A percentile compares a stretch with the other conserved stretches of the same genome.
These are phyloP conservation scores for Cryphonectria nitschkei DNA, from an alignment of 2,329 filamentous ascomycete genomes.

Conservation along the genomic window DNA sequence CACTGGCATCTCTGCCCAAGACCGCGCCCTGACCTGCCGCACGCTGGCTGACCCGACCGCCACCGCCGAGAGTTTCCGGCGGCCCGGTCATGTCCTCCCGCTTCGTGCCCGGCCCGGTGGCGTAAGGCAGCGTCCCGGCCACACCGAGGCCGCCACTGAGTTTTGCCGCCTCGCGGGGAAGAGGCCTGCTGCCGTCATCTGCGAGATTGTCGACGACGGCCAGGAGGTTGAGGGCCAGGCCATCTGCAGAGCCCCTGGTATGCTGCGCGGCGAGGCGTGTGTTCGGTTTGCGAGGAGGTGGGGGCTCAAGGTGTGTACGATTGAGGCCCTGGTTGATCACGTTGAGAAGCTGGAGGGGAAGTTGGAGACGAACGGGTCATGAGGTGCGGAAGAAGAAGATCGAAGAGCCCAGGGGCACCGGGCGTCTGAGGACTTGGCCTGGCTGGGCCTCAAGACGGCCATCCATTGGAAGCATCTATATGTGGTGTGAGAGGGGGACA, in stretches of 20 bases:
- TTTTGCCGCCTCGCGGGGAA: slow-evolving; percentile 86
- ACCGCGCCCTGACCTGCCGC: slow-evolving; percentile 81
- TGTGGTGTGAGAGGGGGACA: not conserved
- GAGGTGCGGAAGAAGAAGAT: not conserved
- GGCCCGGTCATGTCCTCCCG: slow-evolving; percentile 90
- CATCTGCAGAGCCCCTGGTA: slow-evolving; percentile 70
- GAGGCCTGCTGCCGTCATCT: slow-evolving; percentile 77
- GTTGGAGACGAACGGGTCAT: slow-evolving; percentile 49
- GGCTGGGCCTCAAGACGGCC: not conserved
- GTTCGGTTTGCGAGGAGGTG: slow-evolving; percentile 85
- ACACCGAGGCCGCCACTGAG: slow-evolving; percentile 93
- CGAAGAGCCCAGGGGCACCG: not conserved
- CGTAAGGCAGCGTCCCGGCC: slow-evolving; percentile 77
- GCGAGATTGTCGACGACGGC: slow-evolving; percentile 89
- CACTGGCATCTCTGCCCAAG: slow-evolving; percentile 89
- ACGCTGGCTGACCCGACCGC: slow-evolving; percentile 70
- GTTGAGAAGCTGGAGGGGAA: slow-evolving; percentile 76
- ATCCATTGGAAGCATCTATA: not conserved
- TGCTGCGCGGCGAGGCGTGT: slow-evolving; percentile 90
- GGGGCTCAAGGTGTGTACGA: slow-evolving; percentile 92
- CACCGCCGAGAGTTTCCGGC: slow-evolving; percentile 66
- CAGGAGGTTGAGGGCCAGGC: slow-evolving; percentile 70
- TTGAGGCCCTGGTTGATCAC: slow-evolving; percentile 83
- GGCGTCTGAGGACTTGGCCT: not conserved
- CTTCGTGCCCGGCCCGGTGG: slow-evolving; percentile 79